Base-by-base conservation (phyloP, 768 basidiomycete genomes). In the Suillus spraguei region DNA sequence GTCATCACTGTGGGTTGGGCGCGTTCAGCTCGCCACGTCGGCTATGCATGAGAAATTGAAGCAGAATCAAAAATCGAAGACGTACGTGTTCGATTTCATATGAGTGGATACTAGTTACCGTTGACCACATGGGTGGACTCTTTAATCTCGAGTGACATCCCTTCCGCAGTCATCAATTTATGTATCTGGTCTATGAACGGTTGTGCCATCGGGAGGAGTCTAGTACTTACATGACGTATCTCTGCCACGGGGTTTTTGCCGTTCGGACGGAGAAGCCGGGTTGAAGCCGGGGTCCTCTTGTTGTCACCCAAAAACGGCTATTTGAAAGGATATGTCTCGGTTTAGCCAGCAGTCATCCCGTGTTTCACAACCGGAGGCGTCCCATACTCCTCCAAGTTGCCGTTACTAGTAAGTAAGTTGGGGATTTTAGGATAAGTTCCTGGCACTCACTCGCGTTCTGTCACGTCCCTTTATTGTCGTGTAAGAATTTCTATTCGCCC, bases 401-500 rank as follows among this genome's bases (percentile, higher is more conserved):
- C 63, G 38, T 32, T 52, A 46, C 38, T 20, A 58, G 56, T 58
- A 56, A 52, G 50, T 32, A 52, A 8, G 55, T 60, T 41, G 42
- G 36, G 56, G 28, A 20, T 39, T 62, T 64, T 14, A 39, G 39
- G 41, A 4, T 44, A 28, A 28, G 42, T 44, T 44, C 46, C 46
- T 47, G 47, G 32, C 16, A 32, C 77, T 53, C 72, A 78, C 50
- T 72, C 53, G 32, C 53, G 38, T 58, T 59, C 62, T 44, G 55
- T 61, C 49, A 60, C 50, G 24, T 20, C 39, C 50, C n/a, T 62
- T 52, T 46, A 62, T 62, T 53, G 41, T 28, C 39, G 42, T 62
- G 41, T 62, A 56, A 41, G 33, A 55, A 39, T 64, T 63, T 61
- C 62, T 63, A 63, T 63, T 36, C 36, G 36, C 63, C 60, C 60